A percentile compares a stretch with the other conserved stretches of the same genome.
Evolutionary conservation across 371 early-diverging fungal species (phyloP).

Genomic region (Choanephora cucurbitarum): DNA sequence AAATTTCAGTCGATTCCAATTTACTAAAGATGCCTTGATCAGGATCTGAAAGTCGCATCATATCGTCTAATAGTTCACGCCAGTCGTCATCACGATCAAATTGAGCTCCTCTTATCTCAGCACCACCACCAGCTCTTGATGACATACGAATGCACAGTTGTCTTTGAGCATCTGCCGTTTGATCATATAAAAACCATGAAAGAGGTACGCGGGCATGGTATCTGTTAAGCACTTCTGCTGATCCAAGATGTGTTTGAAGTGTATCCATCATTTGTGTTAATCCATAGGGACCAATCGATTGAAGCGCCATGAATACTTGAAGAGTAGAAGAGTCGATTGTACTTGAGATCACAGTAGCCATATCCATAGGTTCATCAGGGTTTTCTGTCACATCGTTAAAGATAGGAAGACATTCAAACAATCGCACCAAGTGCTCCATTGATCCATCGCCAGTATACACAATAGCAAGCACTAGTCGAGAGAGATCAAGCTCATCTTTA

Average conservation of each 20-base stretch:
- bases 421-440: constrained; percentile 53
- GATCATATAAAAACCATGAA: constrained; percentile 58
- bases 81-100: constrained; percentile 74
- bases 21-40: constrained; percentile 59
- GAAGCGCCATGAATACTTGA: constrained; percentile 40
- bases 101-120: constrained; percentile 54
- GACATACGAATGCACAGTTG: constrained; percentile 69
- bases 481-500: constrained; percentile 57
- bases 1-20: constrained; percentile 59
- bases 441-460: constrained; percentile 53
- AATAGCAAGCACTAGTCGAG: constrained; percentile 57
- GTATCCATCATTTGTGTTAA: constrained; percentile 64
- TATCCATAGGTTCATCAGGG: constrained; percentile 14
- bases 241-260: constrained; percentile 65
- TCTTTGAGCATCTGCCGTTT: constrained; percentile 51
- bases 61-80: constrained; percentile 67
- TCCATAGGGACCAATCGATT: constrained; percentile 44
- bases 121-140: constrained; percentile 61
- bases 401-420: constrained; percentile 67
- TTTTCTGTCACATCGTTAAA: constrained; percentile 48
- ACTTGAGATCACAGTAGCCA: constrained; percentile 29
- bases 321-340: constrained; percentile 25
- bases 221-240: constrained; percentile 64
- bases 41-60: constrained; percentile 58
- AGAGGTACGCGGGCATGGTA: constrained; percentile 64